A percentile compares a stretch with the other conserved stretches of the same genome.
Conservation (phyloP, 805 yeast genomes). For the Myxozyma lipomycoides region DNA sequence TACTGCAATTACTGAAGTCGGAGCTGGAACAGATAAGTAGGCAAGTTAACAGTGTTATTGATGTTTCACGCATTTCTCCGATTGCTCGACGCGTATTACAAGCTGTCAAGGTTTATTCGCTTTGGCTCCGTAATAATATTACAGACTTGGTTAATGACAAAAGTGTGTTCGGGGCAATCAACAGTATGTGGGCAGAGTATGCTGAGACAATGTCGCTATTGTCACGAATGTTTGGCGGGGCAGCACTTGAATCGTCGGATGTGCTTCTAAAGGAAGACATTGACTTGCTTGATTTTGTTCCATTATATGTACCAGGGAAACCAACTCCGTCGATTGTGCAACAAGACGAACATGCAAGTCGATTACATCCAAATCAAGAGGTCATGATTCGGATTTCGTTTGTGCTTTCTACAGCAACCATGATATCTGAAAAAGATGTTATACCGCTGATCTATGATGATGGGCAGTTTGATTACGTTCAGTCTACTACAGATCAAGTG, state of each 20-base stretch:
- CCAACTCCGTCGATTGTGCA: slow-evolving; percentile 3
- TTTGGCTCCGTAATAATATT: slow-evolving; percentile 11
- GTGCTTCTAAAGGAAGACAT: slow-evolving; percentile 23
- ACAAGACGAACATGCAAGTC: slow-evolving; percentile 12
- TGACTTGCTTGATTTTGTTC: slow-evolving; percentile 21
- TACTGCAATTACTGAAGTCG: slow-evolving; percentile 3
- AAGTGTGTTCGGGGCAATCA: background rate
- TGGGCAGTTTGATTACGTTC: slow-evolving; percentile 1
- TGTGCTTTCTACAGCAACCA: slow-evolving; percentile 17
- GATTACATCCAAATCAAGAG: slow-evolving; percentile 18
- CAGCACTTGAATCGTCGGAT: slow-evolving; percentile 8
- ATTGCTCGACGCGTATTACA: slow-evolving; percentile 9
- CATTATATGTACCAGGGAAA: slow-evolving; percentile 12
- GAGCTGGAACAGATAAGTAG: slow-evolving; percentile 4
- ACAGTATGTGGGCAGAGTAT: slow-evolving; percentile 12
- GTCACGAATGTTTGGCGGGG: slow-evolving; percentile 4
- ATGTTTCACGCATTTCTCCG: background rate
- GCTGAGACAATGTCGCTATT: slow-evolving; percentile 11
- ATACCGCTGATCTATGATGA: slow-evolving; percentile 18
- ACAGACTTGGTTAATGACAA: background rate
- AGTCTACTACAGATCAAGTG: slow-evolving; percentile 1
- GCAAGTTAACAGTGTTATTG: background rate
- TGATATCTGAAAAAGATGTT: slow-evolving; percentile 6
- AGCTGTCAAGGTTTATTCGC: slow-evolving; percentile 15
- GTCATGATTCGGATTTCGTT: slow-evolving; percentile 13